Evolutionary conservation across 2,329 filamentous ascomycete species (phyloP).

Genomic region (Hyphodiscus sp.): DNA sequence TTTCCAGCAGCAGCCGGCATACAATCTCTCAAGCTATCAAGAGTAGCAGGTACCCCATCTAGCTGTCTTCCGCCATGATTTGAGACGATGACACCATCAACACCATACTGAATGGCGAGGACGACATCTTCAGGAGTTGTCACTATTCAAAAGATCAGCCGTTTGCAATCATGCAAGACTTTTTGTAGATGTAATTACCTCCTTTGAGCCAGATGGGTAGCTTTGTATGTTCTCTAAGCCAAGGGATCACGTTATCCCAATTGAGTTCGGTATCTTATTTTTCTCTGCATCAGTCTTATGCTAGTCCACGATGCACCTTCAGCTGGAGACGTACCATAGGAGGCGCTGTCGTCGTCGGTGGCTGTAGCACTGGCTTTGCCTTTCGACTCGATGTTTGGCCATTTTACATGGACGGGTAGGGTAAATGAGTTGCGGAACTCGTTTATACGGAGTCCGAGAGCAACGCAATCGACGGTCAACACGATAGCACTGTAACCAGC

Average conservation of each 20-base stretch:
- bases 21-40: conserved; percentile 50
- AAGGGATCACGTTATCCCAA: conserved; percentile 45
- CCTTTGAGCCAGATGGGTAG: conserved; percentile 40
- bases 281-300: background rate
- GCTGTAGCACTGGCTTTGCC: conserved; percentile 18
- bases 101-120: conserved; percentile 36
- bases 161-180: background rate
- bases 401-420: conserved; percentile 37
- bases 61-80: conserved; percentile 51
- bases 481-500: conserved; percentile 48
- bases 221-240: conserved; percentile 40
- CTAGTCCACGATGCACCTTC: background rate
- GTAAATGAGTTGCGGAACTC: conserved; percentile 47
- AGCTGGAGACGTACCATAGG: conserved; percentile 21
- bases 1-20: conserved; percentile 40
- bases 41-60: conserved; percentile 45
- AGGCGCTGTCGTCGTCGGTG: conserved; percentile 22
- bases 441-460: conserved; percentile 45
- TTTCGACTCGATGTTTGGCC: conserved; percentile 36
- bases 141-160: conserved; percentile 35
- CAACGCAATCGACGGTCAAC: conserved; percentile 47
- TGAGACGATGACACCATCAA: conserved; percentile 45
- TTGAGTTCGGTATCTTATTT: conserved; percentile 36
- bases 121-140: conserved; percentile 39
- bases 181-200: conserved; percentile 9